Evolutionary conservation across 2,329 filamentous ascomycete species (phyloP), one percentile per base, ranked within the genome.

Genomic region (Lachnellula cervina): DNA sequence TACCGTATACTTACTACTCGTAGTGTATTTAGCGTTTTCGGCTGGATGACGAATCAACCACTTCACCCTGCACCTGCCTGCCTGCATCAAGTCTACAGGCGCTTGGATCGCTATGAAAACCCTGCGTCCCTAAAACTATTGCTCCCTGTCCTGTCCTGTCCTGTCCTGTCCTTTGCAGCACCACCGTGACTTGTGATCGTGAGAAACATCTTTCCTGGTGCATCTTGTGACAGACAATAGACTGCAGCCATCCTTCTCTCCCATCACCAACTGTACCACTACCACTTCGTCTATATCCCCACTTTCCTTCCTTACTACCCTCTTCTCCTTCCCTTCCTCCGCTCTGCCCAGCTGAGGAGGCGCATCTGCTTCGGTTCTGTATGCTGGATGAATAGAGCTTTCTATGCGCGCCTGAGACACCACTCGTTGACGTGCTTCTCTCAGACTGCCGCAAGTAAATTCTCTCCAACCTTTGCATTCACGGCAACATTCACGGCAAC

Each of bases 341-440:
- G n/a, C 1, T 21, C 19, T 21, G 19, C 35, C 40, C 53, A 44
- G 53, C 52, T 56, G 58, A 46, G 51, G 47, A 45, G 34, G 43
- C 40, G 42, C 19, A 44, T 25, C n/a, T 45, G 25, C 19, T 28
- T 51, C 32, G 16, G 35, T 28, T 42, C 17, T 57, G 50, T 51
- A 54, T 62, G 62, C 64, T 69, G 66, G 52, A 70, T 70, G 67
- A 66, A 58, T 64, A 69, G 62, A 64, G 62, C 61, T 51, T 54
- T 64, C 49, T 52, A 45, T 61, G 59, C 60, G 58, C 61, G 63
- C 59, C 58, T 63, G 63, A 66, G 64, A 65, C 60, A 62, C 58
- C 62, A 65, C 62, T 69, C 67, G 59, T 63, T 64, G 61, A 66
- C 64, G 60, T 64, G 62, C 66, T 65, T 65, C 58, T 63, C 60